phyloP scores from a whole-genome alignment of 257 asterid species.

The Mitragyna speciosa region DNA sequence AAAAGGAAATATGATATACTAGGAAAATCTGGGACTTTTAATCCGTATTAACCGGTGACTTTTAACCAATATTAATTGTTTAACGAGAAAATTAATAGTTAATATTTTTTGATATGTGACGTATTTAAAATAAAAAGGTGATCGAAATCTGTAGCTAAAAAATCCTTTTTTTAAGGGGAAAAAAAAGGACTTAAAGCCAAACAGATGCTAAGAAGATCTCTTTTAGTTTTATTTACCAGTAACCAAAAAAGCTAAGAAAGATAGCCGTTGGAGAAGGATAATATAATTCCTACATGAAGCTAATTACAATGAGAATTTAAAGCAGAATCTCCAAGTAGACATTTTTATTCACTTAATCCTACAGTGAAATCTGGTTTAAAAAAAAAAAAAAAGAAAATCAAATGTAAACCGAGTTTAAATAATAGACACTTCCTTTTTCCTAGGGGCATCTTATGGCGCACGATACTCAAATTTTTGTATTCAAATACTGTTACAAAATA shows the following conservation, averaged over 20 bases:
- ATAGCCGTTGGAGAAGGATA: constrained; percentile 45
- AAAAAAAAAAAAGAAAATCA: constrained; percentile 23
- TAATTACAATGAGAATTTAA: constrained; percentile 50
- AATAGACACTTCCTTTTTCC: background rate
- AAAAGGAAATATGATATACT: background rate
- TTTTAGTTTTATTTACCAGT: no score
- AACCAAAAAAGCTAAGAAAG: background rate
- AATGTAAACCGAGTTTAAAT: constrained; percentile 21
- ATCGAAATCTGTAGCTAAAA: no score
- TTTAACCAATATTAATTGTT: background rate
- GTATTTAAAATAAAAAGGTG: no score
- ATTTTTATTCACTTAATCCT: constrained; percentile 49
- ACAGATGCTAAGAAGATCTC: background rate
- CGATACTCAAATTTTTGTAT: constrained; percentile 25
- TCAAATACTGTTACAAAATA: constrained; percentile 18
- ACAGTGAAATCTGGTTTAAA: constrained; percentile 36
- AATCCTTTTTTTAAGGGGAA: no score
- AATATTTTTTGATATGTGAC: no score
- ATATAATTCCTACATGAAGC: constrained; percentile 21
- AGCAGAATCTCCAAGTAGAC: constrained; percentile 39
- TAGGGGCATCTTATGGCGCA: constrained; percentile 34
- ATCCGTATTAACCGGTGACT: no score
- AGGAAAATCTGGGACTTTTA: no score
- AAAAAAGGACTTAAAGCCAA: no score
- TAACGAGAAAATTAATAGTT: background rate